phyloP scores from a whole-genome alignment of 2,329 filamentous ascomycete species.

The Pseudopyrenochaeta lycopersici region DNA sequence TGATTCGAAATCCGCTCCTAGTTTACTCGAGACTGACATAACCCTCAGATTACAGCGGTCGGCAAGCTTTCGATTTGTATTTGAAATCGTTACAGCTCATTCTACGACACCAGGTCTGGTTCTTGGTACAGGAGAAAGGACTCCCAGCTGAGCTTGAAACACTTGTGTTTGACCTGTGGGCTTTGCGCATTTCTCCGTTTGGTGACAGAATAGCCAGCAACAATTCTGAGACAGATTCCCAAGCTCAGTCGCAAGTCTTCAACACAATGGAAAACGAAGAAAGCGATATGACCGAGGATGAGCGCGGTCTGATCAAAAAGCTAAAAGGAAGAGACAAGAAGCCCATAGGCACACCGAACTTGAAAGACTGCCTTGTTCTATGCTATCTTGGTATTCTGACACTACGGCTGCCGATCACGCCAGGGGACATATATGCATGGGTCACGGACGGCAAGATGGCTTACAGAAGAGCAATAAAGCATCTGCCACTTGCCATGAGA shows the following conservation, averaged over 20 bases:
- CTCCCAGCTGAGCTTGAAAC: constrained; percentile 79
- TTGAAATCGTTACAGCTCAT: constrained; percentile 86
- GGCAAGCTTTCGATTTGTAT: constrained; percentile 78
- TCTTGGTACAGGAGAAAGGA: constrained; percentile 72
- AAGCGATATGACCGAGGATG: constrained; percentile 51
- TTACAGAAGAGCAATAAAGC: constrained; percentile 70
- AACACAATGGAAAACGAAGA: constrained; percentile 63
- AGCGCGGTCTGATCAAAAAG: constrained; percentile 30
- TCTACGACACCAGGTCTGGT: constrained; percentile 80
- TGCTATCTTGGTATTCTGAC: constrained; percentile 83
- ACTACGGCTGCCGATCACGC: constrained; percentile 76
- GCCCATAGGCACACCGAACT: constrained; percentile 66
- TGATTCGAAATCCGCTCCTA: neutral
- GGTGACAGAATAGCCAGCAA: constrained; percentile 52
- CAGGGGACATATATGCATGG: constrained; percentile 77
- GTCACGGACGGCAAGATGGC: constrained; percentile 72
- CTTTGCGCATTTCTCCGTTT: constrained; percentile 72
- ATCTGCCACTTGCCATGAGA: constrained; percentile 70
- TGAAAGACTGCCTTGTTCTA: constrained; percentile 78
- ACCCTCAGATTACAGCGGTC: constrained; percentile 67
- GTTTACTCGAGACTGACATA: constrained; percentile 17
- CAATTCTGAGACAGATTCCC: constrained; percentile 44
- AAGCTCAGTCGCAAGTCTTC: constrained; percentile 63
- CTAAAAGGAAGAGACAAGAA: constrained; percentile 50
- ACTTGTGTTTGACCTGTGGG: constrained; percentile 86